A percentile compares a stretch with the other conserved stretches of the same genome.
phyloP scores from a whole-genome alignment of 768 basidiomycete species.

The Gymnopilus dilepis region DNA sequence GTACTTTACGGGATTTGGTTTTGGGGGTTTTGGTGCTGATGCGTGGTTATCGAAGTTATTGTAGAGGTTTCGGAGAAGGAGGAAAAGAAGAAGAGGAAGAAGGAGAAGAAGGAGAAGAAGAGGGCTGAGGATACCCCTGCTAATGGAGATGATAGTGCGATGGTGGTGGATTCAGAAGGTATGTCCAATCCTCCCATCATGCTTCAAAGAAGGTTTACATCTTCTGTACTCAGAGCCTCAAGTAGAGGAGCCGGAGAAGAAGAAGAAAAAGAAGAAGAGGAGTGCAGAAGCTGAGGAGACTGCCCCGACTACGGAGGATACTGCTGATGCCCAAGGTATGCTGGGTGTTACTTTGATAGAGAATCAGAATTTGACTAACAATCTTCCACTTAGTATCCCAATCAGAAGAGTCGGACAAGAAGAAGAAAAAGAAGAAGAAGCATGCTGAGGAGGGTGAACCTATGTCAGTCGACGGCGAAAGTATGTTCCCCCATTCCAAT shows the following conservation, averaged over 20 bases:
- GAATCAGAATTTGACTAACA: not conserved
- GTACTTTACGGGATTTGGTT: not conserved
- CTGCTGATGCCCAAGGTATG: conserved; percentile 28
- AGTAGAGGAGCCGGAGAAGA: conserved; percentile 22
- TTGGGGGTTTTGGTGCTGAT: not conserved
- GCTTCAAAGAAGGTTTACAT: not conserved
- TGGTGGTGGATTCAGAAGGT: conserved; percentile 11
- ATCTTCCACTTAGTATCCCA: not conserved
- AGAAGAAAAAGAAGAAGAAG: conserved; percentile 33
- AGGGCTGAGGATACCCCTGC: conserved; percentile 7
- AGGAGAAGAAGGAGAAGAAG: conserved; percentile 23
- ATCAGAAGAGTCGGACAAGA: not conserved
- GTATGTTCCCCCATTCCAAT: conserved; percentile 14
- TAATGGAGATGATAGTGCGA: conserved; percentile 5
- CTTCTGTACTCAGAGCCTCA: conserved; percentile 3
- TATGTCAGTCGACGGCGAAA: conserved; percentile 31
- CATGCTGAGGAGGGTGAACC: conserved; percentile 23
- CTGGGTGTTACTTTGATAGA: not conserved
- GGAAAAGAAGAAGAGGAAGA: conserved; percentile 20
- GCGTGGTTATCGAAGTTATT: not conserved
- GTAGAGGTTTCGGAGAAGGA: conserved; percentile 13
- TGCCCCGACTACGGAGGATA: conserved; percentile 18
- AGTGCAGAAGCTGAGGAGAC: conserved; percentile 31
- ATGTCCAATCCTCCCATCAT: not conserved
- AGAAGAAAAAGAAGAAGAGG: conserved; percentile 22